These are phyloP conservation scores for Phialocephala sp. DNA, from an alignment of 2,329 filamentous ascomycete genomes.

Conservation along the genomic window DNA sequence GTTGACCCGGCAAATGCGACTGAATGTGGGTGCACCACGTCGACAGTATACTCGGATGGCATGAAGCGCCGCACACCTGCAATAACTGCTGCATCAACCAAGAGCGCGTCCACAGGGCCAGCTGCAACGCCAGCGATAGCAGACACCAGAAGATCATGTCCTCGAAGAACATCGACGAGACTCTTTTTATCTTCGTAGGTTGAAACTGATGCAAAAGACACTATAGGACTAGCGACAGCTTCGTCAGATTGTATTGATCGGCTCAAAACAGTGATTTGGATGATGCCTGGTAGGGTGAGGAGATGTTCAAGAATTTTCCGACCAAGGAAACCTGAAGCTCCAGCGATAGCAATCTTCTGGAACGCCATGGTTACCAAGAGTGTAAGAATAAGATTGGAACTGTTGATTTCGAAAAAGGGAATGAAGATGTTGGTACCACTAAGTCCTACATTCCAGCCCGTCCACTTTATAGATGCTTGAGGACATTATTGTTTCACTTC, in stretches of 20 bases:
- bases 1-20: constrained; percentile 12
- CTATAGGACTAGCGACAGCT: not conserved
- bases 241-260: not conserved
- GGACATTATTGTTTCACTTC: not conserved
- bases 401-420: not conserved
- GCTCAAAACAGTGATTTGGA: constrained; percentile 9
- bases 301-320: constrained; percentile 10
- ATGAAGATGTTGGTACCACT: not conserved
- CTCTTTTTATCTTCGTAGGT: constrained; percentile 10
- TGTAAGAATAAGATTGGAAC: not conserved
- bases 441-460: not conserved
- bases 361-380: constrained; percentile 5
- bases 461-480: not conserved
- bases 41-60: constrained; percentile 57
- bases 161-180: constrained; percentile 7
- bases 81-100: constrained; percentile 57
- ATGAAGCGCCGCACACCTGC: constrained; percentile 61
- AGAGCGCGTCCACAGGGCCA: constrained; percentile 2
- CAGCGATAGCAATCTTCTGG: constrained; percentile 17
- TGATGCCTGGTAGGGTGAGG: constrained; percentile 2
- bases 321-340: constrained; percentile 16
- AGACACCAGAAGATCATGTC: constrained; percentile 18
- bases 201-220: constrained; percentile 1
- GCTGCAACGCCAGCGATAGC: constrained; percentile 4
- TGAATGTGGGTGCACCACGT: constrained; percentile 16